Evolutionary conservation across 495 filamentous ascomycete genomes (phyloP), one percentile per base, ranked within the genome.

Genomic region (Aspergillus ostianus): DNA sequence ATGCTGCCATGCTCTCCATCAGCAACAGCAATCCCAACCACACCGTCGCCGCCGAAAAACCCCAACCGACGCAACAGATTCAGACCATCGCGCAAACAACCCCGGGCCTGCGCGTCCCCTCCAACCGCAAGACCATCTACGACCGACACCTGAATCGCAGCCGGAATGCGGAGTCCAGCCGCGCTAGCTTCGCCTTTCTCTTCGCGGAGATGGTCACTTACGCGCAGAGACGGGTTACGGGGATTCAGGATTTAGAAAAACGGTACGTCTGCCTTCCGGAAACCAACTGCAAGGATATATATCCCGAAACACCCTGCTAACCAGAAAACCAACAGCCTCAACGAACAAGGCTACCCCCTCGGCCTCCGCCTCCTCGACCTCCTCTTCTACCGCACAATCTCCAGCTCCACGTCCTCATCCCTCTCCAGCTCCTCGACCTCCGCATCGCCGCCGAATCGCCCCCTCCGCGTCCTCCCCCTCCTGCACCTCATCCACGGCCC

Each of bases 171-270:
- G 92, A 98, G 78, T 82, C 94, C 59, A 95, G 91, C 73, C 88
- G 94, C 56, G 86, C 95, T 0, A 90, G 89, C 72, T 97, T 99
- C 73, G 95, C 94, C 32, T 97, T 94, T 69, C 79, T 99, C 20
- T 99, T 99, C 66, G 87, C 85, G 45, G 93, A 97, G 81, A 97
- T 99, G 91, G 92, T 99, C 32, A 87, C 84, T 66, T 98, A 99
- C 73, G 93, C 94, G 47, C 95, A 97, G 70, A 85, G 87, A 65
- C 79, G 89, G 62, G 93, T 96, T 55, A 93, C 89, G 56, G 92
- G 90, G 2, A 96, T 98, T 55, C 87, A 93, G 67, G 95, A 97
- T 72, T 70, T 99, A 15, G 94, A 99, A 73, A 91, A 91, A 78
- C 83, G 90, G 92, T 94, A 69, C 46, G 79, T 65, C n/a, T 19